Evolutionary conservation across 2,329 filamentous ascomycete genomes (phyloP).

Genomic region (Capronia epimyces): DNA sequence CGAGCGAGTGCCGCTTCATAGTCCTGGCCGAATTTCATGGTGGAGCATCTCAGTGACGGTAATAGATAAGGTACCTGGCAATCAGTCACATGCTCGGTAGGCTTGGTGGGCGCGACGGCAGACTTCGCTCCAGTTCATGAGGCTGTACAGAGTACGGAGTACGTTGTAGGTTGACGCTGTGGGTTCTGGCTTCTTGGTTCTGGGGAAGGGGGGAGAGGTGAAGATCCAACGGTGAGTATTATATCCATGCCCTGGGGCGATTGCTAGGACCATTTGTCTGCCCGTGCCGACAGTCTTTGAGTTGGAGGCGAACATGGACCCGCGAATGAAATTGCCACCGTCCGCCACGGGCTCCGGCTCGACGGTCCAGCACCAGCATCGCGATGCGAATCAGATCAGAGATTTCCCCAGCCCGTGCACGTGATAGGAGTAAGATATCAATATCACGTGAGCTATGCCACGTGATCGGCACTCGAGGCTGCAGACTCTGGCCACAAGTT

Average conservation of each 20-base stretch:
- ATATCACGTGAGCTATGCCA: no score
- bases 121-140: background rate
- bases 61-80: background rate
- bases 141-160: no score
- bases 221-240: background rate
- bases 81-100: background rate
- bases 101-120: background rate
- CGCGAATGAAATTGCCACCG: slow-evolving; percentile 7
- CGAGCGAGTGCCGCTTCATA: slow-evolving; percentile 65
- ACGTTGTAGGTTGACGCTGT: background rate
- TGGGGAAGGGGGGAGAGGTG: background rate
- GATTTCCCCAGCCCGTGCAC: background rate
- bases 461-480: background rate
- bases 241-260: background rate
- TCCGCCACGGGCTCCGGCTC: slow-evolving; percentile 1
- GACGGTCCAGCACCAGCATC: background rate
- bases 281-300: background rate
- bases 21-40: slow-evolving; percentile 81
- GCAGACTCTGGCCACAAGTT: background rate
- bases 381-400: slow-evolving; percentile 1
- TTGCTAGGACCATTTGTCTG: background rate
- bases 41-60: slow-evolving; percentile 2
- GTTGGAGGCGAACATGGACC: background rate
- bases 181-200: no score
- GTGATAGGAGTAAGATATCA: no score